phyloP scores from a whole-genome alignment of 805 yeast species.

The Candida patagonica region DNA sequence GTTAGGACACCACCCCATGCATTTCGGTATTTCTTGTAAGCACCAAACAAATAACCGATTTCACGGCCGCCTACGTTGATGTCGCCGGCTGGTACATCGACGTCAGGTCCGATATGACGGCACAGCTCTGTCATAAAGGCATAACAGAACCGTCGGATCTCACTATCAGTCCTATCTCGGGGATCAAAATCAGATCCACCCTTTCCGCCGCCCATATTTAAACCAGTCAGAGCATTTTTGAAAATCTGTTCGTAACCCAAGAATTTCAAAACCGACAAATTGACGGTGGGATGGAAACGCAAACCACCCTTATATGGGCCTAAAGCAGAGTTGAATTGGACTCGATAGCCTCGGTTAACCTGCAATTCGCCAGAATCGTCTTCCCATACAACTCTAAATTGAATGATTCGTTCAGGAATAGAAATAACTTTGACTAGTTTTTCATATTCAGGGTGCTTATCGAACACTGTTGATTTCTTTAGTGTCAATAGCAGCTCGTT shows the following conservation, averaged over 20 bases:
- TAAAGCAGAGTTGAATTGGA: slow-evolving; percentile 94
- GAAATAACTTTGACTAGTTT: slow-evolving; percentile 83
- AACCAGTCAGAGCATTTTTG: slow-evolving; percentile 96
- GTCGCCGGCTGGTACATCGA: slow-evolving; percentile 99
- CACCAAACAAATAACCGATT: slow-evolving; percentile 92
- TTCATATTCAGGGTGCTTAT: slow-evolving; percentile 81
- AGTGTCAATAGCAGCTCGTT: slow-evolving; percentile 83
- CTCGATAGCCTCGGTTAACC: slow-evolving; percentile 96
- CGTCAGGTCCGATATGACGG: slow-evolving; percentile 93
- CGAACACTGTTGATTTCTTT: slow-evolving; percentile 84
- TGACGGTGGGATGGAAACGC: slow-evolving; percentile 95
- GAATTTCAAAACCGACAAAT: slow-evolving; percentile 89
- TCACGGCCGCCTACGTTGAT: slow-evolving; percentile 98
- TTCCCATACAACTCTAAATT: slow-evolving; percentile 98
- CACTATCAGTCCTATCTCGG: slow-evolving; percentile 85
- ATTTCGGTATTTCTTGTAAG: slow-evolving; percentile 86
- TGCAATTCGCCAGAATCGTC: slow-evolving; percentile 85
- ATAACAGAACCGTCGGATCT: slow-evolving; percentile 94
- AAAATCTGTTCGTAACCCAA: slow-evolving; percentile 97
- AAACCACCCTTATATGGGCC: slow-evolving; percentile 99
- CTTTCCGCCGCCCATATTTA: slow-evolving; percentile 98
- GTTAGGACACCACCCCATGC: slow-evolving; percentile 95
- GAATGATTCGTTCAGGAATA: slow-evolving; percentile 91
- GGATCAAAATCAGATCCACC: slow-evolving; percentile 99
- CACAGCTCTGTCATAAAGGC: slow-evolving; percentile 93